Base-by-base conservation (phyloP, 2,329 filamentous ascomycete species). In the Penicillium sp. region DNA sequence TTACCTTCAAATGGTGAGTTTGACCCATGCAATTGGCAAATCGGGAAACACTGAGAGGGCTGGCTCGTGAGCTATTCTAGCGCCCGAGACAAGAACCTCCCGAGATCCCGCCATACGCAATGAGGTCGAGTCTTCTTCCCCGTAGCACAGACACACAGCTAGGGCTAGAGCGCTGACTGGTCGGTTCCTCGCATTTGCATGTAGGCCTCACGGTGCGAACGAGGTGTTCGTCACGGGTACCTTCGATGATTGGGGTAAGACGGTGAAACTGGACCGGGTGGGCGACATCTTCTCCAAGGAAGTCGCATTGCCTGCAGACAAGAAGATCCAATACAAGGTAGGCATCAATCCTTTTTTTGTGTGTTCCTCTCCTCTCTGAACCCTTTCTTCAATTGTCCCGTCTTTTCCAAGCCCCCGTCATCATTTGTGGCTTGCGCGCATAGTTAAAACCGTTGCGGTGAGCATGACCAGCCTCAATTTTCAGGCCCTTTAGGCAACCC, bases 271-370 rank as follows among this genome's bases (percentile, higher is more conserved):
- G 61, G 88, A 93, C 53, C 92, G 92, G 81, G 84, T 88, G 44
- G 90, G 86, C 75, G 83, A 88, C 53, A 77, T 78, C 66, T 96
- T 96, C 79, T 84, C 90, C 79, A 97, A 97, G 84, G 87, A 87
- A 37, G 92, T 99, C 63, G 82, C 86, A 57, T 84, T 98, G 37
- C 83, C 89, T 54, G 80, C 83, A 17, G 81, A 83, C 53, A 82
- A 89, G 66, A 97, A 95, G 82, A 89, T 96, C 70, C 89, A 89
- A 75, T 99, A 97, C 88, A 99, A 99, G 92, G 94, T 97, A 83
- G 68, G 85, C 73, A 60, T 65, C 60, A 62, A 42, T 64, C 63
- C 59, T 53, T 63, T 60, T 53, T 62, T 58, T 17, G n/a, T 55
- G 59, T 55, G 30, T 12, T 9, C 30, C 26, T 59, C 40, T 61